Evolutionary conservation across 2,329 filamentous ascomycete genomes (phyloP).

Genomic region (Diaporthe batatas): DNA sequence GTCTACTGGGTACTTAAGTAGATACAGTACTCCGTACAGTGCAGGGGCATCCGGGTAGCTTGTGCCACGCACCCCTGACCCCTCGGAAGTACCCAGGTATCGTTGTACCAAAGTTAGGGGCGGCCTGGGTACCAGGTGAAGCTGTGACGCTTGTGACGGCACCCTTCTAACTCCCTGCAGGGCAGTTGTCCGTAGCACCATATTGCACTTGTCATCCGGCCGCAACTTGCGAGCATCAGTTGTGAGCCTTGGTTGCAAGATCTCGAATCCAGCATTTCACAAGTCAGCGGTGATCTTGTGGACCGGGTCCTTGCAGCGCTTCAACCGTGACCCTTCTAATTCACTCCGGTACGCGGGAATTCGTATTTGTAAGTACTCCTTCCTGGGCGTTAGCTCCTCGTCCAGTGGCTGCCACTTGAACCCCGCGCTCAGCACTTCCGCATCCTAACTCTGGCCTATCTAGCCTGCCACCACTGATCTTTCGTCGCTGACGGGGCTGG

Average conservation of each 20-base stretch:
- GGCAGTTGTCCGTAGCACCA: not conserved
- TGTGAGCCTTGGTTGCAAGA: conserved; percentile 9
- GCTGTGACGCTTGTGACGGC: conserved; percentile 29
- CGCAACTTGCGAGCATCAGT: conserved; percentile 3
- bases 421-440: conserved; percentile 28
- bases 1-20: not conserved
- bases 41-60: not conserved
- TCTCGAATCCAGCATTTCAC: conserved; percentile 11
- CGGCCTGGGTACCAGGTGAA: conserved; percentile 10
- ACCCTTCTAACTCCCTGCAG: conserved; percentile 7
- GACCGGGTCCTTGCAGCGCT: not conserved
- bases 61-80: conserved; percentile 1
- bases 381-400: conserved; percentile 11
- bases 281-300: not conserved
- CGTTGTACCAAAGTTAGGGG: not conserved
- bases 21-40: too few species aligned
- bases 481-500: not conserved
- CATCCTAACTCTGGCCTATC: conserved; percentile 1
- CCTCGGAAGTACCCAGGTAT: not conserved
- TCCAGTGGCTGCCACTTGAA: conserved; percentile 4
- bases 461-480: not conserved
- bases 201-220: conserved; percentile 10
- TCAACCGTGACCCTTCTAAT: not conserved
- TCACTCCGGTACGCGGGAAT: conserved; percentile 18
- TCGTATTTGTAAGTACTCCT: conserved; percentile 32